Percentiles rank a stretch among this genome's conserved stretches.
These are phyloP conservation scores for Westerdykella sp. DNA, from an alignment of 2,329 filamentous ascomycete species.

Conservation along the genomic window DNA sequence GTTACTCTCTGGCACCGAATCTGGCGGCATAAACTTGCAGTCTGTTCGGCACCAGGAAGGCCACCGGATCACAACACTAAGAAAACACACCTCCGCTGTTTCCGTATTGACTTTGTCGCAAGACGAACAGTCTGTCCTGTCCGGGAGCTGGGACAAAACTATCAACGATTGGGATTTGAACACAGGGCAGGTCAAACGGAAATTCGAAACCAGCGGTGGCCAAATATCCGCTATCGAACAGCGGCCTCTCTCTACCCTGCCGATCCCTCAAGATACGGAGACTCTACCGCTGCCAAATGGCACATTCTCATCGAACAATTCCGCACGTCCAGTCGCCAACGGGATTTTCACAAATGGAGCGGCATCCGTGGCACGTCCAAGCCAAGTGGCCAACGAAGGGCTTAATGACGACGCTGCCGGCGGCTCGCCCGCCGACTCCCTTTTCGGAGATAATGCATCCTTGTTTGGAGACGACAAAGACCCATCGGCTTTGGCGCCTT, in stretches of 20 bases:
- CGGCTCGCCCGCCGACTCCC: conserved; percentile 65
- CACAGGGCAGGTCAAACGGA: conserved; percentile 67
- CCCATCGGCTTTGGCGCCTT: conserved; percentile 44
- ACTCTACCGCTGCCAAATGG: conserved; percentile 50
- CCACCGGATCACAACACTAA: conserved; percentile 74
- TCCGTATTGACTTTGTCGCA: conserved; percentile 75
- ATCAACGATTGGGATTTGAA: conserved; percentile 94
- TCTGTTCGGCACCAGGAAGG: conserved; percentile 92
- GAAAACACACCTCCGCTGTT: conserved; percentile 83
- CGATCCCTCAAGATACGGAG: conserved; percentile 68
- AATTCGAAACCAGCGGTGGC: conserved; percentile 68
- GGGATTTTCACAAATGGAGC: conserved; percentile 45
- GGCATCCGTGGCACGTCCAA: conserved; percentile 23
- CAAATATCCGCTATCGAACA: conserved; percentile 88
- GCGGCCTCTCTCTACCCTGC: conserved; percentile 67
- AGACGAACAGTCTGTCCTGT: conserved; percentile 81
- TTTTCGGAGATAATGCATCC: conserved; percentile 79
- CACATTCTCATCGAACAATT: conserved; percentile 73
- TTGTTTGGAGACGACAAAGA: conserved; percentile 72
- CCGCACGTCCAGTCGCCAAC: conserved; percentile 51
- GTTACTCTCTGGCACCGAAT: conserved; percentile 85
- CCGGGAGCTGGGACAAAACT: conserved; percentile 93
- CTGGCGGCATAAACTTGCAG: conserved; percentile 86
- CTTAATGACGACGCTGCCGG: conserved; percentile 51
- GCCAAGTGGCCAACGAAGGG: conserved; percentile 22